Base-by-base conservation (phyloP, 2,329 filamentous ascomycete genomes). In the Fusarium pseudograminearum region DNA sequence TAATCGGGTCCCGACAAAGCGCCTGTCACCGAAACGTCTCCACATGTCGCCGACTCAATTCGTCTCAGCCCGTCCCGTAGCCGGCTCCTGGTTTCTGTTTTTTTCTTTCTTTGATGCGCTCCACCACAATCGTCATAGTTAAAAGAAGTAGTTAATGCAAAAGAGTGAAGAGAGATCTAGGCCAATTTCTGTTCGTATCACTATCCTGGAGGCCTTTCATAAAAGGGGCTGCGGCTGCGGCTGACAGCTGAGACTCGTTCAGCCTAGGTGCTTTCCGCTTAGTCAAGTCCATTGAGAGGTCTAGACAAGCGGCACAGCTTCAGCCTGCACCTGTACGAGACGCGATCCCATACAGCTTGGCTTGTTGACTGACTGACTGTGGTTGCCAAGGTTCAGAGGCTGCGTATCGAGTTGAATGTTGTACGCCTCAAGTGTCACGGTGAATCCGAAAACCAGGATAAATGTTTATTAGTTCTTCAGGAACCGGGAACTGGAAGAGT, bases 41-140 rank as follows among this genome's bases (percentile, higher is more conserved):
- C 67, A 69, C 67, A 57, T 57, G 67, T 65, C 51, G 59, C 67
- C 67, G 64, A 61, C 67, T 63, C 30, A 52, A 56, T 52, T 59
- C 65, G 67, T 71, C 67, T 71, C 67, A 70, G 67, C 58, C 59
- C 55, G 42, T 55, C 41, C 30, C 33, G 33, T 34, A 47, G 31
- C 33, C 54, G 24, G 51, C 51, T 71, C 67, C 54, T 64, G 50
- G 42, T 65, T 52, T 65, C 55, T 61, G 33, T 41, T 30, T 50
- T 40, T 51, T 41, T 30, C 36, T 40, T 51, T 40, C 31, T 41
- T 30, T 30, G 22, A 65, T 34, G 18, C 52, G 61, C 47, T 60
- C 63, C 59, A 65, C 65, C 41, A 34, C 45, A 31, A 58, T 68
- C 55, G 47, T 51, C 67, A 55, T 41, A 12, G 28, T 38, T 16